Conservation (phyloP, 129 eudicot genomes). For the Flaveria bidentis region DNA sequence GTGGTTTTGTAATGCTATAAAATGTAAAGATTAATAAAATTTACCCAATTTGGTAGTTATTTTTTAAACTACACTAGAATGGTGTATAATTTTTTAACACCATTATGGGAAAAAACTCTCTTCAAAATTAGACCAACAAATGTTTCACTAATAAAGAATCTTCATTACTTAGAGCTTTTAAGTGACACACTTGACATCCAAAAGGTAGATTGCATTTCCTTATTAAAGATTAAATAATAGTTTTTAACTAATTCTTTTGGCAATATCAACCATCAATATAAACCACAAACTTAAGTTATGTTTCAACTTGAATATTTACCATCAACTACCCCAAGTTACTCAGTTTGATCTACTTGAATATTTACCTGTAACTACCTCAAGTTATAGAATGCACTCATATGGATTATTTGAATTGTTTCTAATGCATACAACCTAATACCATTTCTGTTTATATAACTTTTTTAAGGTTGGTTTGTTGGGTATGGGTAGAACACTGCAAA, state of each 20-base stretch:
- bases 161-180: no score
- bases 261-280: no score
- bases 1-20: no score
- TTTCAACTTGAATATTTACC: background rate
- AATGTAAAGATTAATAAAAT: no score
- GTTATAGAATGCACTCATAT: background rate
- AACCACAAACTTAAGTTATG: background rate
- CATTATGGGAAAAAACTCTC: no score
- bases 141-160: no score
- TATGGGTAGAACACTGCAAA: constrained; percentile 76
- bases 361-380: background rate
- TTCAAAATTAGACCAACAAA: no score
- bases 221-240: no score
- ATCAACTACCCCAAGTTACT: no score
- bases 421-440: constrained; percentile 16
- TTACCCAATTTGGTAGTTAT: no score
- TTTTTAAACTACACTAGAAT: no score
- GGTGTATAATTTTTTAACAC: no score
- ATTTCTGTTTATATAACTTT: background rate
- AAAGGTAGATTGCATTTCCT: background rate
- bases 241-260: background rate
- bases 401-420: background rate
- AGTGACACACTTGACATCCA: background rate
- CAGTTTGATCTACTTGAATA: constrained; percentile 2
- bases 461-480: constrained; percentile 89